Evolutionary conservation across 2,329 filamentous ascomycete species (phyloP), one percentile per base, ranked within the genome.

Genomic region (Ophiostoma sp.): DNA sequence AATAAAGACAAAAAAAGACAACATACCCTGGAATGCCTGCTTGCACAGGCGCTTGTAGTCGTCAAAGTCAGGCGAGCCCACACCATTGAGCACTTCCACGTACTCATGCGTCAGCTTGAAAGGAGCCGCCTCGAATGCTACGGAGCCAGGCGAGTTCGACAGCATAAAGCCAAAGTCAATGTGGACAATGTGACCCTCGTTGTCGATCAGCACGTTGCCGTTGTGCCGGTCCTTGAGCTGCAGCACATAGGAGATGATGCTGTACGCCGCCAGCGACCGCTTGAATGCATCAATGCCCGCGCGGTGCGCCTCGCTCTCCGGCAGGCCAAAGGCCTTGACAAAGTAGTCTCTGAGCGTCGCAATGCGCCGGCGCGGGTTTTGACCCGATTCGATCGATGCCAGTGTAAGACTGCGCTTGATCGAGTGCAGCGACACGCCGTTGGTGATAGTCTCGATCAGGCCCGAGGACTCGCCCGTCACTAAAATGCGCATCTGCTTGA

Each of bases 161-260:
- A 95, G 82, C 90, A 95, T 94, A 76, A 95, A 95, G 68, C 91
- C 91, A 77, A 95, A 95, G 77, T 95, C 91, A 70, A 95, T 95
- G 76, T 95, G 91, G 70, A 95, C 88, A 68, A 94, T 93, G 75
- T 95, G 91, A 9, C 91, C 91, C 76, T 92, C 89, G 74, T 90
- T 92, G 77, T 94, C 91, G 74, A 95, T 90, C 70, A 95, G 83
- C 14, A 95, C 89, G 75, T 95, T 95, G 67, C 91, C 91, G 75
- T 95, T 95, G 76, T 95, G 91, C 12, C 91, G 84, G 75, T 95
- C 91, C 76, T 95, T 95, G 70, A 95, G 85, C 77, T 95, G 91
- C 67, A 95, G 81, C 65, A 95, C 82, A 75, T 95, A 95, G 69
- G 88, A 91, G 70, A 95, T 92, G 72, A 94, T 88, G 78, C 90